Conservation (phyloP, 352 stramenopile species). For the Detonula confervacea region DNA sequence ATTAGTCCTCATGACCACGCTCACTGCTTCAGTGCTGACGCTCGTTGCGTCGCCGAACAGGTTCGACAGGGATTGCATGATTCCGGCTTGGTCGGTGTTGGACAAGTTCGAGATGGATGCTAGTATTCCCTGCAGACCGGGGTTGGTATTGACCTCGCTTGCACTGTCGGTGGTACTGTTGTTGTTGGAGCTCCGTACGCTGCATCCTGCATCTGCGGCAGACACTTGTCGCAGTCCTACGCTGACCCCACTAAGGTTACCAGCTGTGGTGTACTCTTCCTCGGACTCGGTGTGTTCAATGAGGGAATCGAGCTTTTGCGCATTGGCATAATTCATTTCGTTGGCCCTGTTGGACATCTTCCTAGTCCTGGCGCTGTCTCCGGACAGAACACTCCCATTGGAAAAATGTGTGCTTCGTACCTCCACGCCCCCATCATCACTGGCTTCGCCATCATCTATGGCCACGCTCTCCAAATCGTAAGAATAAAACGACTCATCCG, state of each 20-base stretch:
- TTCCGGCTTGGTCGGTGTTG: too few species aligned
- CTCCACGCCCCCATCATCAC: constrained; percentile 20
- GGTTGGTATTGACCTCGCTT: too few species aligned
- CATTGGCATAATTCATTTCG: constrained; percentile 12
- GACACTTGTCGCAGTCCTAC: neutral
- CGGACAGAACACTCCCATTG: neutral
- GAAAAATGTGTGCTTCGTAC: neutral
- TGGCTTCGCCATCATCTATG: constrained; percentile 21
- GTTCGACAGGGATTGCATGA: too few species aligned
- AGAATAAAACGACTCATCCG: constrained; percentile 25
- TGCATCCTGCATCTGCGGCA: neutral
- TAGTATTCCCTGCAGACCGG: too few species aligned
- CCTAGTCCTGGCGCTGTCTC: neutral
- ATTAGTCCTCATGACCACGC: too few species aligned
- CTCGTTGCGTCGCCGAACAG: too few species aligned
- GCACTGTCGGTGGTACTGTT: too few species aligned
- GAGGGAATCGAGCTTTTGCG: neutral
- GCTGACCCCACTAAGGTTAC: too few species aligned
- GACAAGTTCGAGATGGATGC: too few species aligned
- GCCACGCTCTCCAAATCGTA: constrained; percentile 54
- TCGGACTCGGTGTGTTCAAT: constrained; percentile 8
- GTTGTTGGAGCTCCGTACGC: neutral
- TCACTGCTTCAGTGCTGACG: too few species aligned
- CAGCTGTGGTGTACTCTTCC: neutral
- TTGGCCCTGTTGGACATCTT: constrained; percentile 12